A percentile compares a stretch with the other conserved stretches of the same genome.
Evolutionary conservation across 2,329 filamentous ascomycete genomes (phyloP).

Genomic region (Fragosphaeria purpurea): DNA sequence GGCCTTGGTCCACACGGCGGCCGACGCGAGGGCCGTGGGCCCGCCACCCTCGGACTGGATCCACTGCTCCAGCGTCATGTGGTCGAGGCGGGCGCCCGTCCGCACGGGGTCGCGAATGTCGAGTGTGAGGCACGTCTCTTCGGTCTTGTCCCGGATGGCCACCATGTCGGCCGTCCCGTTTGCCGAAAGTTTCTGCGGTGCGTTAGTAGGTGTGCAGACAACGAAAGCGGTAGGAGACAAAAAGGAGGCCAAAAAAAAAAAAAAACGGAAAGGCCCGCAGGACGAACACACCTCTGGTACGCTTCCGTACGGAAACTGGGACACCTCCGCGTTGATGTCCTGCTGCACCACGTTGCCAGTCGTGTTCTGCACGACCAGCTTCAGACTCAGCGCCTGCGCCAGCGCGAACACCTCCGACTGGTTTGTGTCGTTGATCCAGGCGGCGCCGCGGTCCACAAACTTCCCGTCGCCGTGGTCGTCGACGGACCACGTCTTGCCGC

Average conservation of each 20-base stretch:
- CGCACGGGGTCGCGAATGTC: conserved; percentile 7
- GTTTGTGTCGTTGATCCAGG: conserved; percentile 12
- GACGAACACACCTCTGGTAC: background rate
- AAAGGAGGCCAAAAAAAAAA: background rate
- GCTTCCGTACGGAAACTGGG: conserved; percentile 6
- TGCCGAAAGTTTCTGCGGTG: no score
- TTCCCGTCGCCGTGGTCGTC: conserved; percentile 1
- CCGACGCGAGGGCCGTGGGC: conserved; percentile 2
- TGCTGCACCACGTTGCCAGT: conserved; percentile 8
- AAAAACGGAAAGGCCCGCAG: no score
- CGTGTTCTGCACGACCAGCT: conserved; percentile 7
- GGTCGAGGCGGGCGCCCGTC: conserved; percentile 2
- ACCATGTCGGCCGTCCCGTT: background rate
- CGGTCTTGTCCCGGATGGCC: background rate
- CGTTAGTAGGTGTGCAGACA: no score
- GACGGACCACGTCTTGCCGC: conserved; percentile 37
- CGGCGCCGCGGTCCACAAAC: conserved; percentile 8
- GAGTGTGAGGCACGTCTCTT: conserved; percentile 8
- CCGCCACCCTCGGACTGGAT: conserved; percentile 2
- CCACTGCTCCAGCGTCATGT: conserved; percentile 6
- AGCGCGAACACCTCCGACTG: conserved; percentile 5
- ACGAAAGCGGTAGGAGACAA: background rate
- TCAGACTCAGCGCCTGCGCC: conserved; percentile 1
- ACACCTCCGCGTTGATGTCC: conserved; percentile 3
- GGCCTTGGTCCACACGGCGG: conserved; percentile 7